phyloP scores from a whole-genome alignment of 805 yeast genomes.

The Vanderwaltozyma polyspora region DNA sequence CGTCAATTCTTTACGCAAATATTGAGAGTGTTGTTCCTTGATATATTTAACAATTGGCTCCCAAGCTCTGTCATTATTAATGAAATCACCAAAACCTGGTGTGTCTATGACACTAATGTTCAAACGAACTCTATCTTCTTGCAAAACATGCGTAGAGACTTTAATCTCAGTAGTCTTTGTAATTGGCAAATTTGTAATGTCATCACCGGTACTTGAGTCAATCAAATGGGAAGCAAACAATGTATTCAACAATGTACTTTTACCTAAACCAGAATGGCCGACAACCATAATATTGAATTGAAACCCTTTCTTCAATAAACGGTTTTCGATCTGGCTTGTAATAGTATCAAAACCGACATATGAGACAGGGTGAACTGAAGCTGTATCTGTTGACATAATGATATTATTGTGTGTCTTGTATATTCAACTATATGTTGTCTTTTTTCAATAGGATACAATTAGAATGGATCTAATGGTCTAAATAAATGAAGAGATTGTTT shows the following conservation, averaged over 20 bases:
- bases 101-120: conserved; percentile 87
- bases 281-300: conserved; percentile 91
- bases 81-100: conserved; percentile 96
- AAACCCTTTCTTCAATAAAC: conserved; percentile 85
- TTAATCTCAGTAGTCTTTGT: conserved; percentile 81
- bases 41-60: conserved; percentile 90
- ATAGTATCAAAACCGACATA: conserved; percentile 97
- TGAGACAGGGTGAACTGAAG: conserved; percentile 41
- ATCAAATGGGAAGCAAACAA: conserved; percentile 75
- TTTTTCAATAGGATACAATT: neutral
- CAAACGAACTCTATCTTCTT: conserved; percentile 80
- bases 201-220: conserved; percentile 58
- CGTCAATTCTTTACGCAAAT: conserved; percentile 84
- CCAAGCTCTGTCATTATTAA: conserved; percentile 92
- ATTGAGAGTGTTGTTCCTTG: conserved; percentile 88
- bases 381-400: conserved; percentile 1
- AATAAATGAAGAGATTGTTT: too few relatives aligned
- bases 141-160: conserved; percentile 53
- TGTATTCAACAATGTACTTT: conserved; percentile 84
- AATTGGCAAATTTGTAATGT: conserved; percentile 53
- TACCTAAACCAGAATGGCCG: conserved; percentile 89
- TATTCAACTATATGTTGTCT: neutral
- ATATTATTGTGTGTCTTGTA: neutral
- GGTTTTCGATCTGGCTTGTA: conserved; percentile 87
- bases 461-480: too few relatives aligned